Conservation (phyloP, 805 yeast species). For the Alloascoidea africana region DNA sequence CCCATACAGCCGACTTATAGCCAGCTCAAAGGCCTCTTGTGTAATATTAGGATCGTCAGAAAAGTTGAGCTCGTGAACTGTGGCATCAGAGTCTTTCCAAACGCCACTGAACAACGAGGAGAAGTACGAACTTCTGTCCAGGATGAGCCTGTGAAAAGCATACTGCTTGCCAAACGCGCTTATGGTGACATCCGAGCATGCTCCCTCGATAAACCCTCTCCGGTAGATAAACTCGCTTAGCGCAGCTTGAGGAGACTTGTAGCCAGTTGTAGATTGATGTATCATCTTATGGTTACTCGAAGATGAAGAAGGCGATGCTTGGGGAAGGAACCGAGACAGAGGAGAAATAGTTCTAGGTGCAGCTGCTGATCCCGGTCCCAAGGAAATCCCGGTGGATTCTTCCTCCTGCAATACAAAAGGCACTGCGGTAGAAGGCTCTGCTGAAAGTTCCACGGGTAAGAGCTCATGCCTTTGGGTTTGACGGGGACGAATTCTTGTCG, state of each 20-base stretch:
- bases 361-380: not conserved
- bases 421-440: not conserved
- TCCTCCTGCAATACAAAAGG: too few species aligned
- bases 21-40: slow-evolving; percentile 31
- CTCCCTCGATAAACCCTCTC: slow-evolving; percentile 28
- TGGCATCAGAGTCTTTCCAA: slow-evolving; percentile 22
- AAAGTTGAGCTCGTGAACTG: slow-evolving; percentile 18
- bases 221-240: slow-evolving; percentile 19
- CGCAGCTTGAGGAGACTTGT: not conserved
- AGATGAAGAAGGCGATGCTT: not conserved
- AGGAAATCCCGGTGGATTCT: not conserved
- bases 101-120: slow-evolving; percentile 25
- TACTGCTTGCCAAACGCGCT: slow-evolving; percentile 30
- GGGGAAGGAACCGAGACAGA: too few species aligned
- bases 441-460: not conserved
- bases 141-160: slow-evolving; percentile 28
- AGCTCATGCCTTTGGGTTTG: not conserved
- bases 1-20: slow-evolving; percentile 32
- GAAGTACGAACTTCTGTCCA: slow-evolving; percentile 33
- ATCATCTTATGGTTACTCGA: not conserved
- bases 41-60: slow-evolving; percentile 23
- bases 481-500: not conserved
- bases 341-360: not conserved
- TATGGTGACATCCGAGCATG: slow-evolving; percentile 31
- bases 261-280: not conserved